Base-by-base conservation (phyloP, 2,329 filamentous ascomycete genomes). In the Dryadomyces quercus-mongolicae region DNA sequence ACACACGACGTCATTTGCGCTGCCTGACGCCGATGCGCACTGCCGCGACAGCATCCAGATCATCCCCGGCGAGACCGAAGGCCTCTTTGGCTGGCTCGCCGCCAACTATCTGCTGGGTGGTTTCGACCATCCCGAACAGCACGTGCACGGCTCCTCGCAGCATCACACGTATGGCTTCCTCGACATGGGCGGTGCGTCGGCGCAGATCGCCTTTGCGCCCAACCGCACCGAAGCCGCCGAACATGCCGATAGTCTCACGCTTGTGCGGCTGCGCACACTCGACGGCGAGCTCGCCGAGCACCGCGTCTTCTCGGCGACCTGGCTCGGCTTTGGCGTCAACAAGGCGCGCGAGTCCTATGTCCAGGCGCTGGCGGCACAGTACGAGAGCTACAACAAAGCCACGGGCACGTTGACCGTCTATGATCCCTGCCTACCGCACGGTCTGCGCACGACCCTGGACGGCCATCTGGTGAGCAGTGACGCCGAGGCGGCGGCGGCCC, bases 161-260 rank as follows among this genome's bases (percentile, higher is more conserved):
- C 93, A 97, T 66, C 87, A 91, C 64, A 98, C 93, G 0, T 98
- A 97, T 67, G 93, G 93, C 0, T 98, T 98, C 64, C 73, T 98
- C 57, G 93, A 98, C 66, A 98, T 98, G 94, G 93, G 93, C 51
- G 93, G 93, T 52, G 93, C 93, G 25, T 97, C 92, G 0, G 92
- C 93, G 16, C 93, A 98, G 70, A 97, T 98, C 64, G 93, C 94
- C 0, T 98, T 98, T 68, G 92, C 91, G 2, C 93, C 93, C 1
- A 98, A 98, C 68, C 72, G 79, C 4, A 97, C 93, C 1, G 93
- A 98, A 67, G 84, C 90, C 1, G 80, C 84, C 63, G 93, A 90
- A 64, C 94, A 98, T 66, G 85, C 88, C 0, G 80, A 96, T 58
- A 90, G 97, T 65, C 72, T 98, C 54, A 95, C 90, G 59, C 68